Base-by-base conservation (phyloP, 306 rosid genomes). In the Medicago lupulina region DNA sequence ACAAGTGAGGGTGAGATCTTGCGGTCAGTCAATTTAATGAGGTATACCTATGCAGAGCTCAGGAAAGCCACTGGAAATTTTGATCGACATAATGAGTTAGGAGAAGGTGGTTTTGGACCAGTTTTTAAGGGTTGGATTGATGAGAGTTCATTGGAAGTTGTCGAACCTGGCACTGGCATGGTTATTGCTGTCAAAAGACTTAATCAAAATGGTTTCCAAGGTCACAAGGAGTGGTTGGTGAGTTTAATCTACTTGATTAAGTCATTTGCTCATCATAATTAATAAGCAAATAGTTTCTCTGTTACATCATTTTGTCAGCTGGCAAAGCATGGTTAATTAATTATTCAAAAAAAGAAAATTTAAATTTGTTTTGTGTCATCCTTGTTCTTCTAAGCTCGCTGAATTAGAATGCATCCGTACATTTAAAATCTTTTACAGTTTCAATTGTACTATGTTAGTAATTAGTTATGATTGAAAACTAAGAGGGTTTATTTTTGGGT, bases 41-140 rank as follows among this genome's bases (percentile, higher is more conserved):
- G 84, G 80, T 89, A 84, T 76, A 73, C 79, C 38, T 49, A 76
- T 0, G 50, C 81, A 7, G 90, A 89, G 62, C 88, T 89, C 47
- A 79, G 57, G 80, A 54, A 36, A 18, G 88, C 93, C 34, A 89
- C 93, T 7, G 67, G 91, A 79, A 85, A 89, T 79, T 89, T 89
- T 69, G 83, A 85, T 31, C 85, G 81, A 0, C 81, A 83, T 38
- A 87, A 81, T 70, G 88, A 87, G 49, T 75, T 89, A 51, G 88
- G 91, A 74, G 88, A 83, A 79, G 89, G 91, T 64, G 89, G 83
- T 60, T 87, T 87, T 60, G 87, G 89, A 62, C 79, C 87, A 8
- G 91, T 89, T 65, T 89, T 79, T 76, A 89, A 87, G 66, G 93
- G 93, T 21, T 89, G 93, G 93, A 87, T 89, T 12, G 86, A 87